phyloP scores from a whole-genome alignment of 1,284 basidiomycete genomes.

The Ceratobasidium theobromae region DNA sequence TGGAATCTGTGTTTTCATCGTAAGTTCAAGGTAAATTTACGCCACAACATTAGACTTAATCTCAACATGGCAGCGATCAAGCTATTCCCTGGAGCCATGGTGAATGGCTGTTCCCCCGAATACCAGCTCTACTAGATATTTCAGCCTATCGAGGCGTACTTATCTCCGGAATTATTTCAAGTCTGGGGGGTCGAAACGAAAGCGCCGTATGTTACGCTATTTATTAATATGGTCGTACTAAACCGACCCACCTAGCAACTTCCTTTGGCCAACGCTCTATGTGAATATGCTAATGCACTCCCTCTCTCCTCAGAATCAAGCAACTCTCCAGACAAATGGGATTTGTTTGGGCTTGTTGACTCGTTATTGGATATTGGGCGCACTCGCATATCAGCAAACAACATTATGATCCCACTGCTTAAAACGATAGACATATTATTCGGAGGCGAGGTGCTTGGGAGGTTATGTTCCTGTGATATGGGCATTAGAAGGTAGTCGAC shows the following conservation, averaged over 20 bases:
- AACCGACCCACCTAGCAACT: constrained; percentile 55
- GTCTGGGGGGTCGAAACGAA: constrained; percentile 76
- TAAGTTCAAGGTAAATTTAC: constrained; percentile 43
- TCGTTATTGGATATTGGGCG: constrained; percentile 59
- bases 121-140: constrained; percentile 67
- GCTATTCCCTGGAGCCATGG: constrained; percentile 64
- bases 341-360: constrained; percentile 52
- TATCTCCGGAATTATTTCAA: constrained; percentile 72
- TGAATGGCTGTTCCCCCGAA: constrained; percentile 67
- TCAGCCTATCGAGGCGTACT: constrained; percentile 61
- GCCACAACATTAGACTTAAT: not conserved
- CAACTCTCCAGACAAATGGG: constrained; percentile 44
- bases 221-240: constrained; percentile 28
- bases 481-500: constrained; percentile 54
- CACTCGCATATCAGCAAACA: constrained; percentile 61
- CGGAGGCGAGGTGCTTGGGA: constrained; percentile 59
- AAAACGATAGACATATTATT: constrained; percentile 73
- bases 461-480: constrained; percentile 48
- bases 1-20: constrained; percentile 57
- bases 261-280: constrained; percentile 62
- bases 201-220: constrained; percentile 65
- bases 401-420: constrained; percentile 72
- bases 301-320: constrained; percentile 44
- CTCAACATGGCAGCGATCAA: constrained; percentile 43
- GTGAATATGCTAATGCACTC: constrained; percentile 58